phyloP scores from a whole-genome alignment of 495 filamentous ascomycete species.

The Venustampulla echinocandica region DNA sequence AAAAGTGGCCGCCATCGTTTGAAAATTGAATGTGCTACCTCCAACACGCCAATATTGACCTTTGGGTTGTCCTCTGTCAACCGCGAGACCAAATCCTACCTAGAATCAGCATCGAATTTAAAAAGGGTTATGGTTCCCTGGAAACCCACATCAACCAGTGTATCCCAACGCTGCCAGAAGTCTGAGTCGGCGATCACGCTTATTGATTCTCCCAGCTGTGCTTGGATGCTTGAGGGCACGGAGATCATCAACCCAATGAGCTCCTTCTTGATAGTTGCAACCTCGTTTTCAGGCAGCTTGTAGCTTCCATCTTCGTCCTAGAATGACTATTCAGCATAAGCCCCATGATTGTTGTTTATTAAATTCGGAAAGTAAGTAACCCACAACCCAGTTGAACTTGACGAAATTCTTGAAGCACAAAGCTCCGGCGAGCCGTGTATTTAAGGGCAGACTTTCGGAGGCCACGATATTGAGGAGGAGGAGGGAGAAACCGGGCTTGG shows the following conservation, averaged over 20 bases:
- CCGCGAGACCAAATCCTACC: conserved; percentile 77
- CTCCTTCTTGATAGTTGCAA: conserved; percentile 82
- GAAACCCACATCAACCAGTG: conserved; percentile 59
- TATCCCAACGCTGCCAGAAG: conserved; percentile 93
- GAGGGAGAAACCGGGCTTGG: conserved; percentile 78
- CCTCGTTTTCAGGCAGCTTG: conserved; percentile 72
- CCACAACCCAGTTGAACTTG: conserved; percentile 73
- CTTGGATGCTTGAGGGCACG: conserved; percentile 75
- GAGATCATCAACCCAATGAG: conserved; percentile 95
- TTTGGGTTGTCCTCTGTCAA: conserved; percentile 66
- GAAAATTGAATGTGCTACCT: conserved; percentile 98
- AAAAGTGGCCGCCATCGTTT: conserved; percentile 91
- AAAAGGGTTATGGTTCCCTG: neutral
- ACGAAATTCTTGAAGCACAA: conserved; percentile 99
- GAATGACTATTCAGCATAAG: conserved; percentile 3
- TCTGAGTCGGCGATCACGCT: conserved; percentile 97
- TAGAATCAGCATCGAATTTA: neutral
- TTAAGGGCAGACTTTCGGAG: conserved; percentile 53
- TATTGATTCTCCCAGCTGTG: conserved; percentile 90
- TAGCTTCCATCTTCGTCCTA: conserved; percentile 87
- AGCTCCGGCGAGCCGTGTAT: conserved; percentile 80
- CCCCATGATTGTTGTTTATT: no score
- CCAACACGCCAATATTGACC: conserved; percentile 85
- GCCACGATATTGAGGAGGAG: conserved; percentile 82
- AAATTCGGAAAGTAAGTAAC: no score